phyloP scores from a whole-genome alignment of 768 basidiomycete species.

The Mycena capillaripes region DNA sequence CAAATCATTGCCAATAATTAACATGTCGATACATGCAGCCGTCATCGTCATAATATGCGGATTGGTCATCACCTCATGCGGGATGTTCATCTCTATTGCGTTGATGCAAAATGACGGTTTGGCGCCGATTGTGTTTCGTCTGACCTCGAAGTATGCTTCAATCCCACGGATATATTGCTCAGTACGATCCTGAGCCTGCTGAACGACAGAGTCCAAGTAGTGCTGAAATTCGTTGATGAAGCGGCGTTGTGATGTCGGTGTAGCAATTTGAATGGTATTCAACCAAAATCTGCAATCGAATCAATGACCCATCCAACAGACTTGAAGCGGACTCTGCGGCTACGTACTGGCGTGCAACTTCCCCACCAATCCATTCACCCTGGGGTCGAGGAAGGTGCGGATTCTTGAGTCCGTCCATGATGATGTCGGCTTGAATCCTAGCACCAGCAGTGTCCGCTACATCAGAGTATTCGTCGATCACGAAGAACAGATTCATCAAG shows the following conservation, averaged over 20 bases:
- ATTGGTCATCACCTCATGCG: background rate
- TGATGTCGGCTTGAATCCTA: constrained; percentile 37
- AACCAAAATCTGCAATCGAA: constrained; percentile 42
- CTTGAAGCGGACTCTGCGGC: background rate
- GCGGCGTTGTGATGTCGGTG: constrained; percentile 36
- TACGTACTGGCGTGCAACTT: constrained; percentile 42
- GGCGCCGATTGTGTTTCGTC: constrained; percentile 48
- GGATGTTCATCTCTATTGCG: background rate
- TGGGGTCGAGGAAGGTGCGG: constrained; percentile 44
- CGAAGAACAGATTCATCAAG: constrained; percentile 48
- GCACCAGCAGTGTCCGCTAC: constrained; percentile 37
- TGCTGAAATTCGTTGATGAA: constrained; percentile 48
- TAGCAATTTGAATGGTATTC: constrained; percentile 34
- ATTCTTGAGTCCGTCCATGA: constrained; percentile 46
- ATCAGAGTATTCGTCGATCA: constrained; percentile 51
- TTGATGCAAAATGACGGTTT: constrained; percentile 42
- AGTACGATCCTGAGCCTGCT: constrained; percentile 48
- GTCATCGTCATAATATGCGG: constrained; percentile 31
- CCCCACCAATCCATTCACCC: constrained; percentile 46
- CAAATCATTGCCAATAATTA: background rate
- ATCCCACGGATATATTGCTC: constrained; percentile 40
- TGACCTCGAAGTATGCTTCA: constrained; percentile 47
- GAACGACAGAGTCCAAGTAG: constrained; percentile 48
- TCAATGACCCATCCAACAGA: background rate
- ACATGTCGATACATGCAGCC: constrained; percentile 6